These are phyloP conservation scores for Gossypium davidsonii DNA, from an alignment of 441 rosid species.

Conservation along the genomic window DNA sequence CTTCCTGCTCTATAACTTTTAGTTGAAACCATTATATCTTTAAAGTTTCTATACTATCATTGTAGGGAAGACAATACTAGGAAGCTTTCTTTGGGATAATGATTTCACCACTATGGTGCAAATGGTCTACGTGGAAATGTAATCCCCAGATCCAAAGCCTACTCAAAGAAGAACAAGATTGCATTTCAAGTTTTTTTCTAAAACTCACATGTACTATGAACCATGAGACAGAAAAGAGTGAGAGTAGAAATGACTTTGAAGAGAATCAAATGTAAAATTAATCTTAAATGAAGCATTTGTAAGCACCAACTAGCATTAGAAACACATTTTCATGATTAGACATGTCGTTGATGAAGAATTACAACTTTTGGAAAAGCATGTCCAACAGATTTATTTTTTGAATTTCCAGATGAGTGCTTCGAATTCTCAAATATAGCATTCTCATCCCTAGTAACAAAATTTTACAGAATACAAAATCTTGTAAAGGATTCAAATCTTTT, in stretches of 20 bases:
- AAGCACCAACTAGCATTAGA: neutral
- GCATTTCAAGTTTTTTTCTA: neutral
- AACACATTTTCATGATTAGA: neutral
- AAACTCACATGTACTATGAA: neutral
- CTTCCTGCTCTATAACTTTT: too few relatives aligned
- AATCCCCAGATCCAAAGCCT: too few relatives aligned
- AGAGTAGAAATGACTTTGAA: neutral
- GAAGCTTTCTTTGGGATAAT: too few relatives aligned
- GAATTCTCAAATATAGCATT: neutral
- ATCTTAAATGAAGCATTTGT: neutral
- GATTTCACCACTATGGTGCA: too few relatives aligned
- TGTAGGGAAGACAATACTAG: too few relatives aligned
- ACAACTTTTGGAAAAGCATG: neutral
- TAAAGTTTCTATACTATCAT: too few relatives aligned
- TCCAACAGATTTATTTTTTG: neutral
- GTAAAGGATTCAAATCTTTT: too few relatives aligned
- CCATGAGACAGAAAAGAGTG: neutral
- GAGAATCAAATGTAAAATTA: neutral
- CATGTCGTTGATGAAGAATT: neutral
- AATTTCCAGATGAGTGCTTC: neutral
- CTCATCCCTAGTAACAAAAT: neutral
- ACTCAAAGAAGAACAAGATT: neutral
- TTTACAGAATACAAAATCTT: too few relatives aligned
- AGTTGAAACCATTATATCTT: too few relatives aligned
- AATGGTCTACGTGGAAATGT: too few relatives aligned